Base-by-base conservation (phyloP, 2,329 filamentous ascomycete genomes). In the Paracorniculantispora psalliotae region DNA sequence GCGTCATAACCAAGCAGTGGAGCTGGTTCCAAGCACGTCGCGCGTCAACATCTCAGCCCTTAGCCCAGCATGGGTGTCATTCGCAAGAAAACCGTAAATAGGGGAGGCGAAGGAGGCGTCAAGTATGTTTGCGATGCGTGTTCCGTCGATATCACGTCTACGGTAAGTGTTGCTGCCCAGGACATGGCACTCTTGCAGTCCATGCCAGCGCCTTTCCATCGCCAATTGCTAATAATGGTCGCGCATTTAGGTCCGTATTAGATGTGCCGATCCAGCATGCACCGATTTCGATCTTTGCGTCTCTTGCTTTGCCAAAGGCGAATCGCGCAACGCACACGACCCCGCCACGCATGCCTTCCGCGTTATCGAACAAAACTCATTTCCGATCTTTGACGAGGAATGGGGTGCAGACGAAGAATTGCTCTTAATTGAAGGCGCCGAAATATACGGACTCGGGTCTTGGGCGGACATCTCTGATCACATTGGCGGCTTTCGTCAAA, bases 391-490 rank as follows among this genome's bases (percentile, higher is more conserved):
- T 68, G 88, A 92, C 65, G 83, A 85, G 60, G 92, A 96, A 69
- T 99, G 94, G 94, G 94, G 94, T 55, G 94, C 94, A 25, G 94
- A 99, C 70, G 94, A 99, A 72, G 94, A 99, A 73, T 76, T 97
- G n/a, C 77, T 97, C 5, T 77, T 99, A 56, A 76, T 99, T 0
- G 94, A 99, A 75, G 94, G 94, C 23, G 92, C 91, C 12, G 94
- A 99, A 73, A 96, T 91, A 60, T 99, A 99, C 70, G 94, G 94
- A 0, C 79, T 99, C 52, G 94, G 94, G 3, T 97, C 93, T 23
- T 99, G 94, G 93, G 91, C 92, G 41, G 94, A 99, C 69, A 96
- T 99, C 63, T 92, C 94, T 39, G 93, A 99, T 72, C 94, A 99
- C 72, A 97, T 99, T 67, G 94, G 94, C 54, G 94, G 94, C 12